Conservation (phyloP, 2,329 filamentous ascomycete genomes). For the Pochonia chlamydosporia region DNA sequence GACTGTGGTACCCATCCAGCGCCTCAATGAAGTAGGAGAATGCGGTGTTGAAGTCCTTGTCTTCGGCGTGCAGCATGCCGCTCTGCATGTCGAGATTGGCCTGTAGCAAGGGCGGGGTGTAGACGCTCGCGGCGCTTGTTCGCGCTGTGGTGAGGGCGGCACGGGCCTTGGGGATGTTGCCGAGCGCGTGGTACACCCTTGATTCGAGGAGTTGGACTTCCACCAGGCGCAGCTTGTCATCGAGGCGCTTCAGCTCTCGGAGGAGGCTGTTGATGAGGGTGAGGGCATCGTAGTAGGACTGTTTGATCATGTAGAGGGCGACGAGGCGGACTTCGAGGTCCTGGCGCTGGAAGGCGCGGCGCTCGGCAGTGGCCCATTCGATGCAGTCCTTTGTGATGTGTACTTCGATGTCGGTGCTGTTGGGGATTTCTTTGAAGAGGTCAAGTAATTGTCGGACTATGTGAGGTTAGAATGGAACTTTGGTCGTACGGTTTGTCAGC, state of each 20-base stretch:
- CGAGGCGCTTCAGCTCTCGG: constrained; percentile 92
- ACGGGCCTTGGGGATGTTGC: constrained; percentile 92
- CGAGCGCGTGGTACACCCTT: constrained; percentile 92
- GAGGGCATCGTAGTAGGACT: constrained; percentile 94
- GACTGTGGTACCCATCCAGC: constrained; percentile 90
- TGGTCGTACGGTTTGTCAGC: no score
- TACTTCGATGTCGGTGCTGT: constrained; percentile 92
- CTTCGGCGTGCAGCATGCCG: constrained; percentile 96
- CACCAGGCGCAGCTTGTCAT: constrained; percentile 96
- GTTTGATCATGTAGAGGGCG: constrained; percentile 90
- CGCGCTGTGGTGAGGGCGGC: constrained; percentile 91
- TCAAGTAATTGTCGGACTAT: constrained; percentile 94
- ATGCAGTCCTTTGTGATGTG: constrained; percentile 97
- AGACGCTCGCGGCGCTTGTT: constrained; percentile 93
- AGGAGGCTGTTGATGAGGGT: constrained; percentile 94
- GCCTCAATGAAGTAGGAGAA: constrained; percentile 99
- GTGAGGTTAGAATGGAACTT: constrained; percentile 1
- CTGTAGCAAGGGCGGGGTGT: constrained; percentile 91
- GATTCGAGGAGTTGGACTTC: constrained; percentile 98
- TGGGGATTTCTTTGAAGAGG: constrained; percentile 87
- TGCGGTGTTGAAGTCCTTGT: constrained; percentile 97
- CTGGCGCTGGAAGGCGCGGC: constrained; percentile 92
- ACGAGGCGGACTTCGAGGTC: constrained; percentile 96
- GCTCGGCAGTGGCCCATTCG: constrained; percentile 95
- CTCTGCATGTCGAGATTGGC: constrained; percentile 98